Conservation (phyloP, 1,139 yeast species). For the Sugiyamaella neomexicana region DNA sequence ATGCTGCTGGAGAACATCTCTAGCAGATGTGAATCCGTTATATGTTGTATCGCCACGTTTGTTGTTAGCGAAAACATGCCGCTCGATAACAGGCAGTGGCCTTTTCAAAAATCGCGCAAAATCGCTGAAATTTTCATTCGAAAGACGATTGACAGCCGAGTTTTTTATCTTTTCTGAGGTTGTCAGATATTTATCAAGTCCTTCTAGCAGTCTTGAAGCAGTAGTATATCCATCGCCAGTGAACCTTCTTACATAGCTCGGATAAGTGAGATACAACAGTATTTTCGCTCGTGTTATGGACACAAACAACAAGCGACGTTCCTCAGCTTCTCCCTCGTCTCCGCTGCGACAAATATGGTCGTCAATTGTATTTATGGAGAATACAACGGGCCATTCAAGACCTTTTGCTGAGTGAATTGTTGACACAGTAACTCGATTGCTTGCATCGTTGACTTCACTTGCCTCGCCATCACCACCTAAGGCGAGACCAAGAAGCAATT, state of each 20-base stretch:
- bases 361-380: constrained; percentile 50
- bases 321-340: constrained; percentile 59
- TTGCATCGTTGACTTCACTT: constrained; percentile 18
- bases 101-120: constrained; percentile 14
- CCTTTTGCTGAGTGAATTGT: constrained; percentile 95
- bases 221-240: neutral
- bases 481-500: constrained; percentile 61
- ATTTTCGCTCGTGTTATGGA: constrained; percentile 81
- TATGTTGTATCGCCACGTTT: constrained; percentile 1
- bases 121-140: neutral
- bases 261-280: constrained; percentile 40
- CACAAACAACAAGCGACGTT: constrained; percentile 80
- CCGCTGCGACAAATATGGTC: constrained; percentile 35
- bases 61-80: neutral
- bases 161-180: neutral
- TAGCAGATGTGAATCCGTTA: constrained; percentile 1
- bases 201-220: constrained; percentile 2
- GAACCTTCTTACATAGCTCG: constrained; percentile 11
- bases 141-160: neutral
- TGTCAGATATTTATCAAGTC: neutral
- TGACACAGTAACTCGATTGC: constrained; percentile 47
- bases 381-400: constrained; percentile 91
- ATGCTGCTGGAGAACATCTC: neutral
- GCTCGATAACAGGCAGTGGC: neutral
- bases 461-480: constrained; percentile 43